phyloP scores from a whole-genome alignment of 176 grass and related monocot genomes.

The Musa schizocarpa region DNA sequence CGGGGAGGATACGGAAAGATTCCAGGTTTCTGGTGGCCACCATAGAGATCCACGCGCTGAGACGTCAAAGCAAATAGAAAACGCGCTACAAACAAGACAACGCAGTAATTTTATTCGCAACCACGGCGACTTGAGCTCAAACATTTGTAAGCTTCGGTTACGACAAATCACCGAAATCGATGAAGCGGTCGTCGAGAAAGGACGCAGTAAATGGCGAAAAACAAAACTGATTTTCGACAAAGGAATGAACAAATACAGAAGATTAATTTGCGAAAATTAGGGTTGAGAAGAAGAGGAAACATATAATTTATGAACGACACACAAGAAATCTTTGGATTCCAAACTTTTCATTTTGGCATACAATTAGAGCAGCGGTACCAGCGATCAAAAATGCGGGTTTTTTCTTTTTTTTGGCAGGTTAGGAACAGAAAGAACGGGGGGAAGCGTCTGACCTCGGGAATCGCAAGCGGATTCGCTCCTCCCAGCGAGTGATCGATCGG shows the following conservation, averaged over 20 bases:
- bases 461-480: constrained; percentile 3
- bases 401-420: neutral
- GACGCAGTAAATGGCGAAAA: neutral
- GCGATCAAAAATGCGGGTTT: neutral
- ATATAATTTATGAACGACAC: too few species aligned
- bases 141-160: neutral
- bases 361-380: neutral
- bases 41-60: constrained; percentile 55
- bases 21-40: constrained; percentile 29
- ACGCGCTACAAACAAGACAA: neutral
- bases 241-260: too few species aligned
- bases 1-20: constrained; percentile 17
- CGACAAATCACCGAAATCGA: constrained; percentile 4
- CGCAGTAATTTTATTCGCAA: neutral
- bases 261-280: too few species aligned
- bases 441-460: constrained; percentile 8
- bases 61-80: constrained; percentile 19
- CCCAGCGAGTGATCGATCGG: neutral
- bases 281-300: too few species aligned
- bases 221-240: neutral
- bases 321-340: too few species aligned
- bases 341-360: neutral
- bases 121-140: neutral
- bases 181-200: neutral
- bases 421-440: neutral